A percentile compares a stretch with the other conserved stretches of the same genome.
phyloP scores from a whole-genome alignment of 441 rosid species.

The Daphne laureola region DNA sequence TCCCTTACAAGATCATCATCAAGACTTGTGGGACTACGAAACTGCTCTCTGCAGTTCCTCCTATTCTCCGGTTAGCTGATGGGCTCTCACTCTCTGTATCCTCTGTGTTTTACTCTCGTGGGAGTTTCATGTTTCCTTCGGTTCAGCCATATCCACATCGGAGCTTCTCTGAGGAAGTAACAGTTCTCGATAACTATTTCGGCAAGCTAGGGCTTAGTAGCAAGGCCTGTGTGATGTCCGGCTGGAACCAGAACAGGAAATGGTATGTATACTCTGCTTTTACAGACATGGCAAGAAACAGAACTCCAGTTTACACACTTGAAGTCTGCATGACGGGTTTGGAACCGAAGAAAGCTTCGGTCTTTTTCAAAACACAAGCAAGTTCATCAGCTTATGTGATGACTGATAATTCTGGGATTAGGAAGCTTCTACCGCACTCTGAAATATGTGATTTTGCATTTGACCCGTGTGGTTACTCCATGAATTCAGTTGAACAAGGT shows the following conservation, averaged over 20 bases:
- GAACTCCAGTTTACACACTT: slow-evolving; percentile 24
- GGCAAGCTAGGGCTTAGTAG: slow-evolving; percentile 23
- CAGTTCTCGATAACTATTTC: slow-evolving; percentile 30
- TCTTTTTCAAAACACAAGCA: slow-evolving; percentile 24
- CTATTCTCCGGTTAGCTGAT: slow-evolving; percentile 11
- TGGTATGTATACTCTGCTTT: slow-evolving; percentile 37
- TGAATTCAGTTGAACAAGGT: slow-evolving; percentile 29
- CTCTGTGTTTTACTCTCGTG: slow-evolving; percentile 32
- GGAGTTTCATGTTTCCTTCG: slow-evolving; percentile 29
- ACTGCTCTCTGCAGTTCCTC: background rate
- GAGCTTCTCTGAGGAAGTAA: slow-evolving; percentile 34
- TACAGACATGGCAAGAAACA: slow-evolving; percentile 14
- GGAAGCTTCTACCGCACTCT: slow-evolving; percentile 26
- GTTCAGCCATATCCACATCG: slow-evolving; percentile 33
- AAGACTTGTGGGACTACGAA: slow-evolving; percentile 1
- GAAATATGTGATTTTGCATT: slow-evolving; percentile 31
- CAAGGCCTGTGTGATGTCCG: slow-evolving; percentile 28
- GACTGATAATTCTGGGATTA: slow-evolving; percentile 30
- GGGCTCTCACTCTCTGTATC: slow-evolving; percentile 22
- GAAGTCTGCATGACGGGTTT: slow-evolving; percentile 39
- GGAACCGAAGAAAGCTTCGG: slow-evolving; percentile 23
- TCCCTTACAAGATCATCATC: slow-evolving; percentile 2
- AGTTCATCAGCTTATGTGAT: slow-evolving; percentile 12
- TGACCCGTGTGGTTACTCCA: slow-evolving; percentile 34
- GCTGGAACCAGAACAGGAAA: slow-evolving; percentile 24